phyloP scores from a whole-genome alignment of 163 green algal species.

The Scenedesmus sp. region DNA sequence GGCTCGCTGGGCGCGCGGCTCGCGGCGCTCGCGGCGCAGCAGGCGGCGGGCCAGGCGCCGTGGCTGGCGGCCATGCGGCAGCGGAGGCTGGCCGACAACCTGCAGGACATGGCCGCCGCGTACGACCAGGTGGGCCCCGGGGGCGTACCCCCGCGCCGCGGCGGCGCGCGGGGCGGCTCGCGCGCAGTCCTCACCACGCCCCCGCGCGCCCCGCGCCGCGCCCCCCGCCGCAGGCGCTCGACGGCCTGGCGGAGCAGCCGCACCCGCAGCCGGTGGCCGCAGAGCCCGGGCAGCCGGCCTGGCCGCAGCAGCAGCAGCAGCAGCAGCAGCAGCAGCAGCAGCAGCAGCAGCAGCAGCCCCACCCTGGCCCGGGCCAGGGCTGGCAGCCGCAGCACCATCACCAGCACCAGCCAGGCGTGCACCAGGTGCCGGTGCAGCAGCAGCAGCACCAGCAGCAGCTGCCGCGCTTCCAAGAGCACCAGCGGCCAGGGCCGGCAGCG shows the following conservation, averaged over 20 bases:
- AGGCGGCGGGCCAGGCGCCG: not conserved
- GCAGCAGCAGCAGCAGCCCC: not conserved
- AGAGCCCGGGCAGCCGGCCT: not conserved
- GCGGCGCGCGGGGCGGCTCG: no score
- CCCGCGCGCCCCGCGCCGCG: no score
- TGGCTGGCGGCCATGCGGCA: constrained; percentile 6
- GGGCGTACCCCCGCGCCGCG: no score
- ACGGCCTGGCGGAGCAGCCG: not conserved
- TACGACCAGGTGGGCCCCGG: constrained; percentile 36
- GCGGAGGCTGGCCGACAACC: not conserved
- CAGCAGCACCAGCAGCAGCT: constrained; percentile 9
- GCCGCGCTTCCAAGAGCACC: not conserved
- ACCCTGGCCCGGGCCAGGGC: not conserved
- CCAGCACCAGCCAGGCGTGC: no score
- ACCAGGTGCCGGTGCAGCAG: not conserved
- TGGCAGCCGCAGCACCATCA: constrained; percentile 1
- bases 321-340: constrained; percentile 5
- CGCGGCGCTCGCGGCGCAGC: no score
- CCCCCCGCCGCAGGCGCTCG: not conserved
- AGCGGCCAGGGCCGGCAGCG: no score
- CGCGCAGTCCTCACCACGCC: no score
- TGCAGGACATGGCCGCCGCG: constrained; percentile 8
- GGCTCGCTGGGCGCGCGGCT: no score
- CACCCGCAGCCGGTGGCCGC: not conserved
- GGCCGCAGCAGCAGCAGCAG: not conserved